Evolutionary conservation across 805 yeast species (phyloP).

Genomic region (Lipomyces orientalis): DNA sequence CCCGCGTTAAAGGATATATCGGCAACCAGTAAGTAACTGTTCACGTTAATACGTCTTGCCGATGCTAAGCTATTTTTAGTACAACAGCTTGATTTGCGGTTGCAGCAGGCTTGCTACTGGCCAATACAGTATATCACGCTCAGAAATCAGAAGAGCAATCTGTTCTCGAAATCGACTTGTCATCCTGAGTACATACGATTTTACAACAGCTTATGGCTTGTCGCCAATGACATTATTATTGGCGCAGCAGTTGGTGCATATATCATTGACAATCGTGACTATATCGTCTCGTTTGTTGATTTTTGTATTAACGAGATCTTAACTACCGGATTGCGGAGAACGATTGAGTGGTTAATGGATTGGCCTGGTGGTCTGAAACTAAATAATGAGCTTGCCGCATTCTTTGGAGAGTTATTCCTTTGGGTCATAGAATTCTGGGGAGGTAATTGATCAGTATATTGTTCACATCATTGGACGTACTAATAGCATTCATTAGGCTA

Average conservation of each 20-base stretch:
- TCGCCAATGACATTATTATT: constrained; percentile 76
- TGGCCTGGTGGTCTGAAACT: constrained; percentile 95
- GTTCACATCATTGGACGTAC: constrained; percentile 18
- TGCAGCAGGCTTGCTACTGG: constrained; percentile 75
- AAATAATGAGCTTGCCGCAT: constrained; percentile 81
- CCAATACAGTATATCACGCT: constrained; percentile 78
- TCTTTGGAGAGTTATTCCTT: constrained; percentile 81
- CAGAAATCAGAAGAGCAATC: constrained; percentile 48
- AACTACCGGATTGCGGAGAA: constrained; percentile 52
- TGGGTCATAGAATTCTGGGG: constrained; percentile 84
- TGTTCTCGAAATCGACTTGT: constrained; percentile 49
- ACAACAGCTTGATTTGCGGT: constrained; percentile 77
- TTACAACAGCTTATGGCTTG: constrained; percentile 88
- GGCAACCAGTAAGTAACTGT: constrained; percentile 49
- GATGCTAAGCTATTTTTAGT: constrained; percentile 45
- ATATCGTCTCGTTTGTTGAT: constrained; percentile 39
- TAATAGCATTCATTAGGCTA: constrained; percentile 18
- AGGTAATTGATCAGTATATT: constrained; percentile 4
- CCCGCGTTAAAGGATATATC: constrained; percentile 51
- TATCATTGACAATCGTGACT: constrained; percentile 49
- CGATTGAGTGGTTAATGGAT: constrained; percentile 76
- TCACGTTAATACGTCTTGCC: not conserved
- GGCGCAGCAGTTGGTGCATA: constrained; percentile 67
- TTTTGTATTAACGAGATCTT: constrained; percentile 51
- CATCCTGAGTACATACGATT: constrained; percentile 63